Evolutionary conservation across 768 basidiomycete genomes (phyloP), one percentile per base, ranked within the genome.

Genomic region (Leccinum uliginosum): DNA sequence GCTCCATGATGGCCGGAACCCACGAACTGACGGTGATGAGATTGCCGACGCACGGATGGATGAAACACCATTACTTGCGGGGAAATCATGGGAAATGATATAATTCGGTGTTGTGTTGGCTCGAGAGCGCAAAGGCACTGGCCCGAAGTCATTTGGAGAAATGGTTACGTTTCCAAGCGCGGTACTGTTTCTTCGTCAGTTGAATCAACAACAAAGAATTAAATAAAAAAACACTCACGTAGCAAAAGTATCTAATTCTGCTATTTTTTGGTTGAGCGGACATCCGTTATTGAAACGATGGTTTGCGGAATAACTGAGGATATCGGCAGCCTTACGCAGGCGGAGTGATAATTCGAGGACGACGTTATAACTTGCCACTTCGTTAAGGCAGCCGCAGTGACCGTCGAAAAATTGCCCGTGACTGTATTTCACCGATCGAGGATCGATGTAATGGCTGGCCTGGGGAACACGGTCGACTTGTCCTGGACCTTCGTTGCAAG

Each of bases 331-430:
- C 62, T 78, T 83, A 23, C 84, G 77, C 21, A 88, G 76, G 51
- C 83, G 76, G 29, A 86, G 71, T 2, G 84, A 86, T n/a, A 88
- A 73, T 62, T 88, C 85, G 11, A 87, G 76, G 21, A 85, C 73
- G n/a, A 77, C 78, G 54, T 73, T 80, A 63, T 87, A 86, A 62
- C 73, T 79, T 19, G 74, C 62, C 9, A 76, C 62, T 57, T 86
- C 85, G 53, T 78, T 74, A 26, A 86, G 73, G 63, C 85, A 87
- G 5, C 78, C 81, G 59, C 85, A 87, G 51, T 83, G 79, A 15
- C 73, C 73, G 14, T 60, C 76, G 32, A 60, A 40, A 52, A 52
- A 43, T 6, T 53, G 59, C 4, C 58, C 52, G 6, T 58, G 50
- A 32, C 57, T 58, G 29, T 61, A 61, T 51, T 63, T 67, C 44